Conservation (phyloP, 169 alveolate genomes). For the Cryptosporidium muris region DNA sequence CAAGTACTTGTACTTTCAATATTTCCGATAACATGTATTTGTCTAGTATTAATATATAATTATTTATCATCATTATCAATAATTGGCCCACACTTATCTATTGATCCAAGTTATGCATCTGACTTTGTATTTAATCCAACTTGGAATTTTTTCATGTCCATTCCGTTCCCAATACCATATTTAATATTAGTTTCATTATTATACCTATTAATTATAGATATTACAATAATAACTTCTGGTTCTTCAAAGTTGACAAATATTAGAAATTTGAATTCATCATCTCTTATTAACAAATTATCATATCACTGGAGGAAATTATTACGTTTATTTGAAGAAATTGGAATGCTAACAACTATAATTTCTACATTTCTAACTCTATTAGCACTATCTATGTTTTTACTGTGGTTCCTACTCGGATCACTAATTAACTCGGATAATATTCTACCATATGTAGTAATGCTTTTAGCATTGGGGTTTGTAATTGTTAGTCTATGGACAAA, state of each 20-base stretch:
- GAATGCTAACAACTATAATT: constrained; percentile 68
- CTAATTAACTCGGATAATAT: constrained; percentile 75
- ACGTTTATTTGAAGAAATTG: constrained; percentile 35
- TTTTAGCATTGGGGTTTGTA: constrained; percentile 72
- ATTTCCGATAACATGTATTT: constrained; percentile 53
- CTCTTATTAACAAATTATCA: background rate
- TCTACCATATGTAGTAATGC: constrained; percentile 77
- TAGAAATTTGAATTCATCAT: background rate
- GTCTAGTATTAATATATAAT: constrained; percentile 22
- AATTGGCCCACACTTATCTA: constrained; percentile 18
- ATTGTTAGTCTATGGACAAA: constrained; percentile 73
- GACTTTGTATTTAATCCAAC: constrained; percentile 55
- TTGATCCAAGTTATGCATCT: constrained; percentile 13
- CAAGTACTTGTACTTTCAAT: constrained; percentile 29
- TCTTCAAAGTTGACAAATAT: background rate
- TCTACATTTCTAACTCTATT: constrained; percentile 48
- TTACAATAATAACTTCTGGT: constrained; percentile 30
- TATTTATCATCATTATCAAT: constrained; percentile 34
- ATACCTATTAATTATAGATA: constrained; percentile 30
- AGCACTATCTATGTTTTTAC: constrained; percentile 66
- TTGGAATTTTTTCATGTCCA: constrained; percentile 41
- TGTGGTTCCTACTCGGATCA: constrained; percentile 77
- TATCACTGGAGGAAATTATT: constrained; percentile 21
- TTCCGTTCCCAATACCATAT: constrained; percentile 42
- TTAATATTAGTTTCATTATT: constrained; percentile 18